Conservation (phyloP, 108 stramenopile species). For the Cyclostephanos invisitatus region DNA sequence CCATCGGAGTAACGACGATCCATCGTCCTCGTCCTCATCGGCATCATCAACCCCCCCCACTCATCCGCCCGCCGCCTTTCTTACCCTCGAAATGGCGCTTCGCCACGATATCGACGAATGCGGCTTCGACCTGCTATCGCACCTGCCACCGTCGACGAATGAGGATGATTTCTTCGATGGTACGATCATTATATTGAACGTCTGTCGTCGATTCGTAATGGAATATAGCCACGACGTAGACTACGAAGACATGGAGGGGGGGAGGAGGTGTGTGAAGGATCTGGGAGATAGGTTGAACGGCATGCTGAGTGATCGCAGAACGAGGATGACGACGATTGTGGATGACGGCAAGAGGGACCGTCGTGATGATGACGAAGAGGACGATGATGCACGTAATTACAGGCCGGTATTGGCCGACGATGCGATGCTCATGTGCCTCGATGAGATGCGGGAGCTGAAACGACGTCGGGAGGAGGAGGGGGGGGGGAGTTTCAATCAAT, state of each 20-base stretch:
- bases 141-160: slow-evolving; percentile 16
- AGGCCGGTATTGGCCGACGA: slow-evolving; percentile 56
- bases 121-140: slow-evolving; percentile 37
- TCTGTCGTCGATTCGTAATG: slow-evolving; percentile 46
- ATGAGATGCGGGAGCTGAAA: slow-evolving; percentile 52
- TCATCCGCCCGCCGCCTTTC: too few relatives aligned
- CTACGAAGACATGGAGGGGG: neutral
- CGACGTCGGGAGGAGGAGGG: slow-evolving; percentile 19
- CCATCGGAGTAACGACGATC: too few relatives aligned
- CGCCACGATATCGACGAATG: slow-evolving; percentile 34
- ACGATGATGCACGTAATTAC: slow-evolving; percentile 36
- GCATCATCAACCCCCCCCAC: too few relatives aligned
- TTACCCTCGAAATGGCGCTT: slow-evolving; percentile 35
- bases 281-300: slow-evolving; percentile 32
- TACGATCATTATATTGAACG: slow-evolving; percentile 49
- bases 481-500: slow-evolving; percentile 3
- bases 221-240: neutral
- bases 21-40: slow-evolving; percentile 20
- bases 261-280: slow-evolving; percentile 9
- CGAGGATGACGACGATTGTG: slow-evolving; percentile 25
- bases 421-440: slow-evolving; percentile 54
- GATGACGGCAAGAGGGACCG: slow-evolving; percentile 4
- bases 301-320: slow-evolving; percentile 19
- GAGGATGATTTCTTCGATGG: slow-evolving; percentile 51
- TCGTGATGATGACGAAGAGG: slow-evolving; percentile 19